Base-by-base conservation (phyloP, 2,329 filamentous ascomycete genomes). In the Xylaria sp. region DNA sequence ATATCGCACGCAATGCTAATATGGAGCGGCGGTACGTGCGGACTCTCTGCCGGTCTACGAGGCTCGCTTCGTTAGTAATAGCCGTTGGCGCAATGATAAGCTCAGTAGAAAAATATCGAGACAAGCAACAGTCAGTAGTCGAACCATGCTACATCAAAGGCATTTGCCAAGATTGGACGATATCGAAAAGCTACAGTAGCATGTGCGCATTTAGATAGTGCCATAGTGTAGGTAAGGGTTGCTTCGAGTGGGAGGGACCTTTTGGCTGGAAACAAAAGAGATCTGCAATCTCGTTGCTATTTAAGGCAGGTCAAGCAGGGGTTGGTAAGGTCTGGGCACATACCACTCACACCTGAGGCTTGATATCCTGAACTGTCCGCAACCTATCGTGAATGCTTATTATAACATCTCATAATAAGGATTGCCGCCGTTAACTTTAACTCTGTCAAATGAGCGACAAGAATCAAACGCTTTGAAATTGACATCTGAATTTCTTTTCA, bases 241-340 rank as follows among this genome's bases (percentile, higher is more conserved):
- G 13, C 39, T 46, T 46, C 28, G 15, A 58, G 15, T 28, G 41
- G 39, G n/a, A 41, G 41, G 61, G 46, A 9, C 41, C 31, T 2
- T 2, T 44, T 41, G 20, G 23, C 23, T 23, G 3, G 34, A 37
- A 37, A 44, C 5, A 10, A 20, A 56, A 6, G 48, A 6, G 67
- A 69, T 69, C 67, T 55, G 39, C 67, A 67, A 64, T 61, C 48
- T 15, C 48, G 34, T 61, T 67, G 18, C 67, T 60, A 6, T 51
- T 60, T 56, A 25, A 63, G 64, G 67, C 59, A 69, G 67, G 67
- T 69, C 58, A 46, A 39, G 64, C 58, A 46, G 46, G 64, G 54
- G 25, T 13, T 39, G 4, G 12, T 44, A 25, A 64, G 63, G 63
- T 61, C 20, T 58, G 51, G 56, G 59, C 59, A 69, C 48, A 55